A percentile compares a stretch with the other conserved stretches of the same genome.
Evolutionary conservation across 2,329 filamentous ascomycete genomes (phyloP).

Genomic region (Alternaria sp.): DNA sequence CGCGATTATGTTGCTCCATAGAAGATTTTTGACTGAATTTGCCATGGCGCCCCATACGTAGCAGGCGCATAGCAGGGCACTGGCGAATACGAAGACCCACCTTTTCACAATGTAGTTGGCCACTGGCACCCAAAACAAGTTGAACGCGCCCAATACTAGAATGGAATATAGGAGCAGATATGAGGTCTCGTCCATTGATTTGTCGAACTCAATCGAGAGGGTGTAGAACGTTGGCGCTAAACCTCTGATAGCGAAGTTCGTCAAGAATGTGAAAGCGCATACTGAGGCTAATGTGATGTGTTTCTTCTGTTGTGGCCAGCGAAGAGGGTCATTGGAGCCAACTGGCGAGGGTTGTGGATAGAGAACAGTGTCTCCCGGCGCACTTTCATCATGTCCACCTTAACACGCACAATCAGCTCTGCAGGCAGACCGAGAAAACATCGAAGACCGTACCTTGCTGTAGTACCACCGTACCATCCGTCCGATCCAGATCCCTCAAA

Average conservation of each 20-base stretch:
- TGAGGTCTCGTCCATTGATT: conserved; percentile 56
- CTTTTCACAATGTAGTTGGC: conserved; percentile 60
- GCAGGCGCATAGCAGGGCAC: conserved; percentile 55
- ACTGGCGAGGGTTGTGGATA: conserved; percentile 59
- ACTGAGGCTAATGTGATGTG: conserved; percentile 47
- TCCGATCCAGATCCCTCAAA: conserved; percentile 49
- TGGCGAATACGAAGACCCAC: conserved; percentile 57
- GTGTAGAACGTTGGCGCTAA: conserved; percentile 56
- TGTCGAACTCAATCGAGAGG: conserved; percentile 58
- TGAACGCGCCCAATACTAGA: conserved; percentile 60
- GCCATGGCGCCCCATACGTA: conserved; percentile 60
- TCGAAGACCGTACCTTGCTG: conserved; percentile 29
- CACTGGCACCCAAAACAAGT: conserved; percentile 62
- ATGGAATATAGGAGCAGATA: conserved; percentile 54
- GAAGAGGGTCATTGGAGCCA: conserved; percentile 60
- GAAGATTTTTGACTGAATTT: conserved; percentile 53
- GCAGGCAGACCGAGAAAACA: background rate
- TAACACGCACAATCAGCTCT: conserved; percentile 3
- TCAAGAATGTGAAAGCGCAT: conserved; percentile 58
- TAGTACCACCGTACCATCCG: conserved; percentile 53
- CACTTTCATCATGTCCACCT: conserved; percentile 5
- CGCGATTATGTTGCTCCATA: conserved; percentile 58
- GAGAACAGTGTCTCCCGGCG: conserved; percentile 49
- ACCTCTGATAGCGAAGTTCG: conserved; percentile 58
- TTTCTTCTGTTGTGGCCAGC: conserved; percentile 60